Evolutionary conservation across 768 basidiomycete species (phyloP), one percentile per base, ranked within the genome.

Genomic region (Auriscalpium orientale): DNA sequence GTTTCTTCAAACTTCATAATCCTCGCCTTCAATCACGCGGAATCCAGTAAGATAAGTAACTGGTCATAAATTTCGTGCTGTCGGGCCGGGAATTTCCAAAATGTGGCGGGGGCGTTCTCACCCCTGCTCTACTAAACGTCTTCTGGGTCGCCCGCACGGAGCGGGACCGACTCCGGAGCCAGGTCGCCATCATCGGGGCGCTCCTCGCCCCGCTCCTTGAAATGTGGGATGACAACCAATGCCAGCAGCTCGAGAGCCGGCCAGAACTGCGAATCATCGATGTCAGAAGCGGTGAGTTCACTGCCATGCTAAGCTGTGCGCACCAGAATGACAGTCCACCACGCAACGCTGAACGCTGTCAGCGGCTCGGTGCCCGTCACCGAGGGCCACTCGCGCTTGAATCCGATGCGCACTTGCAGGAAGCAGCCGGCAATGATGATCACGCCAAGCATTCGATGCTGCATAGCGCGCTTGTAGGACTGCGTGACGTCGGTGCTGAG

Each of bases 351-450:
- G 57, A 71, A 70, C 49, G 75, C 67, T 80, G 76, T 67, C 6
- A 77, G 53, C 11, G 66, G 57, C 10, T 66, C 75, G 15, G 73
- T 72, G 10, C 80, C 79, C 3, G 77, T 79, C 16, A 67, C 68
- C 22, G 56, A 64, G 0, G 73, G 70, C 82, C 82, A 85, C 64
- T 84, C 82, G 8, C 53, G 49, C 34, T 69, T 66, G 64, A 71
- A 80, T 3, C 80, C 81, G 16, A 67, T 68, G 47, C 74, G 68
- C 15, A 79, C 78, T 65, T 82, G 79, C 58, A 74, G 80, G 46
- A 79, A 68, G 22, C 79, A 72, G 10, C 82, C 67, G 8, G 64
- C 77, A 52, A 85, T 74, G 49, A 79, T 75, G 10, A 71, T 48
- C 34, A 84, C 62, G 0, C 83, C 84, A 1, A 83, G 54, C 13